These are phyloP conservation scores for Thielaviopsis punctulata DNA, from an alignment of 2,329 filamentous ascomycete species.

Conservation along the genomic window DNA sequence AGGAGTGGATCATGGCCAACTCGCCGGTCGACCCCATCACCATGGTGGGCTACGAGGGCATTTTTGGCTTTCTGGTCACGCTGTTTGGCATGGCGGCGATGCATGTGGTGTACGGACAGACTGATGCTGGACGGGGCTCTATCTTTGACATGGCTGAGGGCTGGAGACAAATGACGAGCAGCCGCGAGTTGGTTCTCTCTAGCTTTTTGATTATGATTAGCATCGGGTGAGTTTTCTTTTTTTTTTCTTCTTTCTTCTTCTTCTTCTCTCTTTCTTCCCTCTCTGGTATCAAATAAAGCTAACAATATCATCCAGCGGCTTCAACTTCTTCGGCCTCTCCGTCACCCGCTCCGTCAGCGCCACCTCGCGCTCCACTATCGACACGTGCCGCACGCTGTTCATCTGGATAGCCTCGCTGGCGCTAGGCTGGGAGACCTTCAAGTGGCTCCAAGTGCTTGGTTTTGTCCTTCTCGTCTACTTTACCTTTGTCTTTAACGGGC, in stretches of 20 bases:
- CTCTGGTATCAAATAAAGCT: too few relatives aligned
- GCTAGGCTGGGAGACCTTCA: slow-evolving; percentile 93
- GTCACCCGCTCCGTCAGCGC: slow-evolving; percentile 82
- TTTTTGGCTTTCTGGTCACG: slow-evolving; percentile 77
- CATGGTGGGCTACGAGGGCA: slow-evolving; percentile 89
- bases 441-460: slow-evolving; percentile 83
- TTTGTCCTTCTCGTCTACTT: slow-evolving; percentile 88
- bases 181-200: slow-evolving; percentile 53
- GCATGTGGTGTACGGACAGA: slow-evolving; percentile 60
- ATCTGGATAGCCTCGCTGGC: slow-evolving; percentile 93
- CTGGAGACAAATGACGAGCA: slow-evolving; percentile 59
- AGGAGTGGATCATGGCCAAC: slow-evolving; percentile 72
- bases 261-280: slow-evolving; percentile 13
- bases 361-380: slow-evolving; percentile 86
- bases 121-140: slow-evolving; percentile 54
- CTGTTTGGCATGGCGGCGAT: slow-evolving; percentile 61
- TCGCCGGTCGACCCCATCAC: slow-evolving; percentile 58
- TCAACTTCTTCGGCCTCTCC: slow-evolving; percentile 96
- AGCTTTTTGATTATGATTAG: slow-evolving; percentile 91
- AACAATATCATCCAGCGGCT: slow-evolving; percentile 54
- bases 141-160: slow-evolving; percentile 86
- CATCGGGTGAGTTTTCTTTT: slow-evolving; percentile 50
- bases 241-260: background rate
- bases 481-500: slow-evolving; percentile 90
- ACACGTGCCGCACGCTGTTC: slow-evolving; percentile 92